Evolutionary conservation across 1,139 yeast genomes (phyloP).

Genomic region (Candida freyschussii): DNA sequence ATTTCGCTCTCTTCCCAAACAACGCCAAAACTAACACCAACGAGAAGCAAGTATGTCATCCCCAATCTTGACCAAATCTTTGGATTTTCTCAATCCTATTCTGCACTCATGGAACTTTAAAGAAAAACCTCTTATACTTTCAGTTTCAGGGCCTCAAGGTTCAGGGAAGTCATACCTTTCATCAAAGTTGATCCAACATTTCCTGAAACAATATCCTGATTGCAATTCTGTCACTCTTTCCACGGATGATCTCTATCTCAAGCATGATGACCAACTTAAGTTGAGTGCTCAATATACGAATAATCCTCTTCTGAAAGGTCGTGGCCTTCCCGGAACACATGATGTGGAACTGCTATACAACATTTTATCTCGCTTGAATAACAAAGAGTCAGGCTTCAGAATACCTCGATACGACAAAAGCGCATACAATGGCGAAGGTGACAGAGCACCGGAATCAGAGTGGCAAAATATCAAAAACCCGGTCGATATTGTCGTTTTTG

Average conservation of each 20-base stretch:
- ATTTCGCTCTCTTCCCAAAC: too few species aligned
- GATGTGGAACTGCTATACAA: slow-evolving; percentile 43
- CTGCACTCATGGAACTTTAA: slow-evolving; percentile 10
- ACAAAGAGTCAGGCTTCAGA: slow-evolving; percentile 27
- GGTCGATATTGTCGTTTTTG: slow-evolving; percentile 67
- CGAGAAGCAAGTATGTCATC: slow-evolving; percentile 3
- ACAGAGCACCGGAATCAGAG: slow-evolving; percentile 41
- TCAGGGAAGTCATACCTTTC: slow-evolving; percentile 82
- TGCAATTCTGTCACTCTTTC: slow-evolving; percentile 55
- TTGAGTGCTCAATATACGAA: slow-evolving; percentile 38
- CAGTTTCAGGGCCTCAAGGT: slow-evolving; percentile 89
- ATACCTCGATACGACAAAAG: slow-evolving; percentile 83
- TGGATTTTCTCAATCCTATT: slow-evolving; percentile 12
- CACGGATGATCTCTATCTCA: slow-evolving; percentile 81
- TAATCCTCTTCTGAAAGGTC: slow-evolving; percentile 61
- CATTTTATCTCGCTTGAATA: slow-evolving; percentile 27
- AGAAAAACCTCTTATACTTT: slow-evolving; percentile 51
- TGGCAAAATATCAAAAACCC: slow-evolving; percentile 39
- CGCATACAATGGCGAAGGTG: slow-evolving; percentile 71
- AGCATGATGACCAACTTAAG: slow-evolving; percentile 51
- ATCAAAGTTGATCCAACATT: slow-evolving; percentile 34
- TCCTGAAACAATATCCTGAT: slow-evolving; percentile 35
- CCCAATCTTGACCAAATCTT: slow-evolving; percentile 7
- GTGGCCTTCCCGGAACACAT: slow-evolving; percentile 96
- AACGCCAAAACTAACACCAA: too few species aligned